A percentile compares a stretch with the other conserved stretches of the same genome.
Conservation (phyloP, 1,284 basidiomycete species). For the Phaffia rhodozyma region DNA sequence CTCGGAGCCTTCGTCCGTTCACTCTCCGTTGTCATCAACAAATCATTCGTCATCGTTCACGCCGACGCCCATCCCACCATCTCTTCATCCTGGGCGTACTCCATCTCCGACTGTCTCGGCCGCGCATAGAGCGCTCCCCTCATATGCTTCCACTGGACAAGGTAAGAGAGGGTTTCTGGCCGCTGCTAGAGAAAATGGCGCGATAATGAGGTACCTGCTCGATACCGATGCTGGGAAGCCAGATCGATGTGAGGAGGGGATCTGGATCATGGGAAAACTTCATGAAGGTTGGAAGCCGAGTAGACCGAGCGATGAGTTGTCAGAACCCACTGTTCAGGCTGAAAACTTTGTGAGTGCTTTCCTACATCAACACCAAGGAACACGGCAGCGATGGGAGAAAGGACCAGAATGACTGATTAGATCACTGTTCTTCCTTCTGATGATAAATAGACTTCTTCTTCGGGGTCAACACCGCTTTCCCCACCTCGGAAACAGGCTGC, state of each 20-base stretch:
- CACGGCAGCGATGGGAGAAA: background rate
- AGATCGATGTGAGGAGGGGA: conserved; percentile 63
- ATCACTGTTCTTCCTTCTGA: conserved; percentile 26
- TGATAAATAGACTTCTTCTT: background rate
- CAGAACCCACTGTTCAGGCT: conserved; percentile 8
- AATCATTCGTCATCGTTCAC: background rate
- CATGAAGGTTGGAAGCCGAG: conserved; percentile 45
- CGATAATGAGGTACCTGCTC: conserved; percentile 58
- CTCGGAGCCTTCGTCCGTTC: conserved; percentile 1
- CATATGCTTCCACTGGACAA: background rate
- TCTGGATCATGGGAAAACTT: conserved; percentile 67
- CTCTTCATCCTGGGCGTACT: background rate
- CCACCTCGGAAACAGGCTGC: background rate
- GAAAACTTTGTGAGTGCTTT: background rate
- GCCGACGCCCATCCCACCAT: background rate
- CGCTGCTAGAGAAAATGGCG: conserved; percentile 33
- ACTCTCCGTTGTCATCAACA: background rate
- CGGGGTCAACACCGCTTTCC: background rate
- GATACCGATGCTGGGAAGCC: conserved; percentile 65
- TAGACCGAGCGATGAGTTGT: conserved; percentile 27
- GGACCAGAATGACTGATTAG: conserved; percentile 15
- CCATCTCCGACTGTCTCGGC: background rate
- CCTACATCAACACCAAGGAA: background rate
- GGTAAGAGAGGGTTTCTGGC: conserved; percentile 23
- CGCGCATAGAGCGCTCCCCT: background rate